Evolutionary conservation across 371 early-diverging fungal species (phyloP), one percentile per base, ranked within the genome.

Genomic region (Saksenaea oblongispora): DNA sequence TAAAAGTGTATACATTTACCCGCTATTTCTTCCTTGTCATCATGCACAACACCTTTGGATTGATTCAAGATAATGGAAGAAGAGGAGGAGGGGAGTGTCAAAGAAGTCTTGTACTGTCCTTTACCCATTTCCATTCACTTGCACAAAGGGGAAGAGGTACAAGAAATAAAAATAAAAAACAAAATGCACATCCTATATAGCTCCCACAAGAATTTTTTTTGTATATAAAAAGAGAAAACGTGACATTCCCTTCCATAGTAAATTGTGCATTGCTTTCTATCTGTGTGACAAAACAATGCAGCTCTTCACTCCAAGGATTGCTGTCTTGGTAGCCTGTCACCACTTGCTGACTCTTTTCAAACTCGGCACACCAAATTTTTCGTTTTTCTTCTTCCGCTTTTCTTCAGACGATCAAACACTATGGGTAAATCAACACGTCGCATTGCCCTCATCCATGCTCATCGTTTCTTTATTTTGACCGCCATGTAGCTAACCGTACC

Each of bases 401-500:
- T 7, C 7, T 31, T 31, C 31, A 47, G 3, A 47, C 22, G 51
- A 22, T 14, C 28, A 35, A n/a, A 11, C 31, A 57, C 36, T 18
- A 34, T 55, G 55, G 24, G n/a, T 31, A 13, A 31, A 31, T 27
- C 11, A 31, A 55, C 8, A 41, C 5, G 1, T 0, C 13, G 14
- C 42, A 1, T 17, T 47, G n/a, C 3, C 18, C 44, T n/a, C 11
- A 44, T 17, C 1, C 44, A 22, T 22, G 22, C 9, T 47, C 5
- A 47, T 22, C 22, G 51, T 39, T 39, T 47, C 17, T 22, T 18
- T 7, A 22, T 47, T 22, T 22, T 22, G 22, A 22, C 8, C 14
- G 18, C 14, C 5, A 17, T 22, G 79, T 87, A 90, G 89, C 89
- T 36, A 89, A 90, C 70, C 77, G 88, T 55, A 91, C 91, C 1